Conservation (phyloP, 108 stramenopile species). For the Skeletonema potamos region DNA sequence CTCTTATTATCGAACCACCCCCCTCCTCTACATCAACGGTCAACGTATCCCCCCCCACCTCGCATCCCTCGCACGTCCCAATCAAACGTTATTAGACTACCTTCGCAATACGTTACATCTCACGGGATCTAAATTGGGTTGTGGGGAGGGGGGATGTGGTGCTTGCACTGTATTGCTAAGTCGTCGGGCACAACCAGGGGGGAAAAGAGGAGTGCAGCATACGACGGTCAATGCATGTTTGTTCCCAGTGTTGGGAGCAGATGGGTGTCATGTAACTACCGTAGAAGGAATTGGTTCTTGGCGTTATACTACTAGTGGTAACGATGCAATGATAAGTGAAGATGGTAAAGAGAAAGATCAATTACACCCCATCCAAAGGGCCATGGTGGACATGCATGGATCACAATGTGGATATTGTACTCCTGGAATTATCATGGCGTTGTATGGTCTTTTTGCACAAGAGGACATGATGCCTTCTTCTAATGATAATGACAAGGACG, state of each 20-base stretch:
- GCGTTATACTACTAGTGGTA: neutral
- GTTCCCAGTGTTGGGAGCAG: slow-evolving; percentile 85
- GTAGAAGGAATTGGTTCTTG: slow-evolving; percentile 87
- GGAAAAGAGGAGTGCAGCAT: slow-evolving; percentile 37
- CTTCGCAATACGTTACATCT: slow-evolving; percentile 59
- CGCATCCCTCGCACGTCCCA: slow-evolving; percentile 58
- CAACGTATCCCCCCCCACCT: slow-evolving; percentile 45
- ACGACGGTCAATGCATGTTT: slow-evolving; percentile 89
- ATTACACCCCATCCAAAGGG: slow-evolving; percentile 90
- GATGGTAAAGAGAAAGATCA: slow-evolving; percentile 55
- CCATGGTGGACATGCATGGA: slow-evolving; percentile 93
- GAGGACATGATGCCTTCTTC: neutral
- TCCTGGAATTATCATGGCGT: slow-evolving; percentile 92
- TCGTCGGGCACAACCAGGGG: neutral
- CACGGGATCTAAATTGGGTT: slow-evolving; percentile 87
- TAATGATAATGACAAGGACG: neutral
- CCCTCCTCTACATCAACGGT: slow-evolving; percentile 83
- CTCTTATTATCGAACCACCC: slow-evolving; percentile 70
- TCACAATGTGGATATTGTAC: slow-evolving; percentile 98
- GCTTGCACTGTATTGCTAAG: slow-evolving; percentile 90
- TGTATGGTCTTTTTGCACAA: slow-evolving; percentile 82
- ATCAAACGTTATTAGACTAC: slow-evolving; percentile 76
- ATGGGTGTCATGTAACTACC: slow-evolving; percentile 89
- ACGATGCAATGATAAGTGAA: neutral
- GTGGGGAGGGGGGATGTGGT: slow-evolving; percentile 93